Percentiles rank a stretch among this genome's conserved stretches.
These are phyloP conservation scores for Bretziella fagacearum DNA, from an alignment of 2,329 filamentous ascomycete genomes.

Conservation along the genomic window DNA sequence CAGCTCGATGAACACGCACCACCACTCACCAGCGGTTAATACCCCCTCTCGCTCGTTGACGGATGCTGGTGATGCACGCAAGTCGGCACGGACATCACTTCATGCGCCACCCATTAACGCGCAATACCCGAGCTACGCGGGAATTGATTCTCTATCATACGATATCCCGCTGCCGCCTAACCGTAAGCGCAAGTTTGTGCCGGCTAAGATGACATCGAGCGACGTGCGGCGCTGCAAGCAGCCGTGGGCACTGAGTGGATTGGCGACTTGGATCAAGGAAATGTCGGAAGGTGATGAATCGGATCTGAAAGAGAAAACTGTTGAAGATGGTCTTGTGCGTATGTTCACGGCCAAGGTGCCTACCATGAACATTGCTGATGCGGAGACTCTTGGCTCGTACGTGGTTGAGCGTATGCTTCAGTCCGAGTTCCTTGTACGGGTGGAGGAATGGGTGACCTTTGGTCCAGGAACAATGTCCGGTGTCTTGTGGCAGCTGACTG, in stretches of 20 bases:
- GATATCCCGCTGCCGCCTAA: conserved; percentile 73
- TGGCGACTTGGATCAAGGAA: conserved; percentile 70
- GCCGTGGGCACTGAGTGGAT: conserved; percentile 84
- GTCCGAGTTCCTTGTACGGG: conserved; percentile 59
- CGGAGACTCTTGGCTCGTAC: conserved; percentile 63
- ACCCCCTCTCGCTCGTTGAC: conserved; percentile 86
- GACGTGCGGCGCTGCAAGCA: conserved; percentile 77
- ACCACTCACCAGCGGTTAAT: conserved; percentile 59
- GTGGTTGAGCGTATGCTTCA: conserved; percentile 69
- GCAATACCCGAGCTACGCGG: not conserved
- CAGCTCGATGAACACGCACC: conserved; percentile 68
- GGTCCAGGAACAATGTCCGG: conserved; percentile 65
- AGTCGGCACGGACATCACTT: conserved; percentile 16
- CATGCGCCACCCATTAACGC: not conserved
- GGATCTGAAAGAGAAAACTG: conserved; percentile 67
- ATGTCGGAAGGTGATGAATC: conserved; percentile 73
- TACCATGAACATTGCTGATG: conserved; percentile 96
- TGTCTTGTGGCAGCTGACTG: conserved; percentile 84
- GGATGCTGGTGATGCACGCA: conserved; percentile 62
- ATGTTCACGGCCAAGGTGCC: conserved; percentile 90
- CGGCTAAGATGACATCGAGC: conserved; percentile 59
- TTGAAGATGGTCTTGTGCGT: conserved; percentile 73
- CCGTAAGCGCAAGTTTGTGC: conserved; percentile 67
- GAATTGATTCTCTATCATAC: conserved; percentile 25
- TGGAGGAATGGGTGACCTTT: conserved; percentile 97